Evolutionary conservation across 1,284 basidiomycete genomes (phyloP), one percentile per base, ranked within the genome.

Genomic region (Fomes fomentarius): DNA sequence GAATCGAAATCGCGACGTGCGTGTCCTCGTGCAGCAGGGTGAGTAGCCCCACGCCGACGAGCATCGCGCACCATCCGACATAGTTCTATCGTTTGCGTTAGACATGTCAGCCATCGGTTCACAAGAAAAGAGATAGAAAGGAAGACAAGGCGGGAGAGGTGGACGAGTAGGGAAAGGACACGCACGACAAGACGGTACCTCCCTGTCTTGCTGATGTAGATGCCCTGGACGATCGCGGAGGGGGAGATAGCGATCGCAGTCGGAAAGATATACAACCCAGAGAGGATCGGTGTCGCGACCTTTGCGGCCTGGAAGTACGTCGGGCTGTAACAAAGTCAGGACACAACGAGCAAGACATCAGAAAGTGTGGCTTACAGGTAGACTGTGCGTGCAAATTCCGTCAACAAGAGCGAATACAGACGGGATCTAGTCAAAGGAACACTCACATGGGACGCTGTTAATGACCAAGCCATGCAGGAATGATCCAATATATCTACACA

Each of bases 221-320:
- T 50, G 35, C 55, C 62, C 28, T 56, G 44, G 7, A 71, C 26
- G 28, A 76, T 56, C 12, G 66, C 65, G 19, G 67, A 55, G 1
- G 72, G 65, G 1, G 69, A 57, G 46, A 75, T 64, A 2, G 44
- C 47, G 21, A 52, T 24, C 19, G 69, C 62, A 3, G 71, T 52
- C 2, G 70, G 63, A 51, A 82, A 71, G 0, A 72, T 61, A 26
- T 76, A 68, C 7, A 83, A 69, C 1, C 77, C 77, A 3, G 78
- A 76, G 0, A 63, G 62, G 14, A 76, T 67, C 0, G 81, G 74
- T 1, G 72, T 72, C 8, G 74, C 71, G 10, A 69, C 72, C 37
- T 74, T 72, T 42, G 74, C 73, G 8, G 74, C 76, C 66, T 82
- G 80, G 62, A 76, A 81, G 63, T 78, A 82, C 0, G 74, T 71